phyloP scores from a whole-genome alignment of 2,329 filamentous ascomycete genomes.

The Penicillium sp. region DNA sequence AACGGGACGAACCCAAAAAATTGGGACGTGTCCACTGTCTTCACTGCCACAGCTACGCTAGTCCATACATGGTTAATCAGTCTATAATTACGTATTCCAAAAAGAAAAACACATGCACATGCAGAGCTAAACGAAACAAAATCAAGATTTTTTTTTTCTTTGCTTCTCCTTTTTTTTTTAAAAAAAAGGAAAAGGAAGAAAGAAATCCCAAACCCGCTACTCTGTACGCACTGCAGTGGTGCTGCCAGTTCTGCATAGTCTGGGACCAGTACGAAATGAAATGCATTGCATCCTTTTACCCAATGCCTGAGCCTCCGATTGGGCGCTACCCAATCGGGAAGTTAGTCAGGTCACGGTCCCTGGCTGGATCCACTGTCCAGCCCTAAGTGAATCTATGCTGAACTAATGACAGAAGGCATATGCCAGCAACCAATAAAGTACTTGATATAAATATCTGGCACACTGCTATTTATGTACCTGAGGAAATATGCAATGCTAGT shows the following conservation, averaged over 20 bases:
- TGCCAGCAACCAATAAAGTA: background rate
- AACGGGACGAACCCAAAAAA: background rate
- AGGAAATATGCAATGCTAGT: background rate
- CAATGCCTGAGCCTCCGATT: constrained; percentile 7
- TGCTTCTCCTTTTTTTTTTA: background rate
- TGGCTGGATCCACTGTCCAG: background rate
- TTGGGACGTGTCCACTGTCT: background rate
- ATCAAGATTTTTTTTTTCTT: background rate
- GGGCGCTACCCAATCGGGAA: background rate
- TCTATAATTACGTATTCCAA: background rate
- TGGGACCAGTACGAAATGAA: background rate
- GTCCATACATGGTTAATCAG: background rate
- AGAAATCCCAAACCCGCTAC: background rate
- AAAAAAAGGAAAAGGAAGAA: background rate
- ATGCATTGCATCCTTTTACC: background rate
- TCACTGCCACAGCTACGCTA: background rate
- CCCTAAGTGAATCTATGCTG: background rate
- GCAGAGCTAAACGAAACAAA: background rate
- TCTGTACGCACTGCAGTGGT: background rate
- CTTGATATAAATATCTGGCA: background rate
- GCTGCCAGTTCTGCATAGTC: background rate
- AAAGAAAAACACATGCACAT: background rate
- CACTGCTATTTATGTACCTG: background rate
- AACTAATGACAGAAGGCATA: background rate
- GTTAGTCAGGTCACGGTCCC: background rate